phyloP scores from a whole-genome alignment of 345 rosid genomes.

The Eucalyptus viminalis region DNA sequence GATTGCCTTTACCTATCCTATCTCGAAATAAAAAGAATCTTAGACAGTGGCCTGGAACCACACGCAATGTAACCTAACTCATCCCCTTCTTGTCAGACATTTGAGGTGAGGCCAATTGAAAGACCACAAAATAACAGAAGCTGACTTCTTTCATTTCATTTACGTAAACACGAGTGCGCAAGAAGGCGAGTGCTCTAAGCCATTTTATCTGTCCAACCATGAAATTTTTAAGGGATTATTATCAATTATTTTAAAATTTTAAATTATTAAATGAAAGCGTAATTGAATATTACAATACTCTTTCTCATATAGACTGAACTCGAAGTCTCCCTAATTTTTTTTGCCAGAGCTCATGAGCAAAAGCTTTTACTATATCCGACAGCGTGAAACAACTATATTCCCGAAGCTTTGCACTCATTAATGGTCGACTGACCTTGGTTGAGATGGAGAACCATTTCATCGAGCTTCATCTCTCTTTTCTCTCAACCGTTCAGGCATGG shows the following conservation, averaged over 20 bases:
- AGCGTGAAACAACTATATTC: not conserved
- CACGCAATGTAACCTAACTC: not conserved
- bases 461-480: not conserved
- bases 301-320: not conserved
- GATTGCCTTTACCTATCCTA: not conserved
- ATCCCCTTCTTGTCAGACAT: not conserved
- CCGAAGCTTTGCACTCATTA: not conserved
- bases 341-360: not conserved
- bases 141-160: not conserved
- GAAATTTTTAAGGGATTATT: not conserved
- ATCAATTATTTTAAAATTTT: too few species aligned
- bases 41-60: not conserved
- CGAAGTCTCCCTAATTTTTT: too few species aligned
- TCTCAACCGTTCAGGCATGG: not conserved
- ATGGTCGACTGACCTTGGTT: not conserved
- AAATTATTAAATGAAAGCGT: too few species aligned
- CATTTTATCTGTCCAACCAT: not conserved
- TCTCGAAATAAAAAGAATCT: not conserved
- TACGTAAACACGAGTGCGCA: not conserved
- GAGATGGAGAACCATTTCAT: not conserved
- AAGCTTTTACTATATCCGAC: not conserved
- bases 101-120: not conserved
- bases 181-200: not conserved
- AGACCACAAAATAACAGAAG: not conserved
- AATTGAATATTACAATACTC: not conserved